phyloP scores from a whole-genome alignment of 768 basidiomycete species.

The Podaxis sp. region DNA sequence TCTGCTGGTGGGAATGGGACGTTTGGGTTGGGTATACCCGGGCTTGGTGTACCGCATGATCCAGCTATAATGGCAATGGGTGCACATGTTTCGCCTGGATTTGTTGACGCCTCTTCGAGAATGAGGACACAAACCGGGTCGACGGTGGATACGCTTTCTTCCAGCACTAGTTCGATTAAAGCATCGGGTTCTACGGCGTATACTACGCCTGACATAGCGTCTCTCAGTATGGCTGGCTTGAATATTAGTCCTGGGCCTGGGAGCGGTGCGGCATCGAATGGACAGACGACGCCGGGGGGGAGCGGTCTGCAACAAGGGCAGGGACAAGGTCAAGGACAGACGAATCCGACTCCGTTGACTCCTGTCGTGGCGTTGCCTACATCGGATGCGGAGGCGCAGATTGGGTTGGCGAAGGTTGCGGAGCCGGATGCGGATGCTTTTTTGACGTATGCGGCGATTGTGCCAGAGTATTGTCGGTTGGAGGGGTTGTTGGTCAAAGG shows the following conservation, averaged over 20 bases:
- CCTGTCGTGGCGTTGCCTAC: slow-evolving; percentile 74
- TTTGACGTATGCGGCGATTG: slow-evolving; percentile 81
- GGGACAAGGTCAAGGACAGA: slow-evolving; percentile 27
- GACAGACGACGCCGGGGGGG: slow-evolving; percentile 2
- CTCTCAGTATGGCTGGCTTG: slow-evolving; percentile 9
- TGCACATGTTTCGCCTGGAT: slow-evolving; percentile 34
- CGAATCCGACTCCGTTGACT: slow-evolving; percentile 58
- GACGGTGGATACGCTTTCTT: slow-evolving; percentile 34
- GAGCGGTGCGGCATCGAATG: slow-evolving; percentile 25
- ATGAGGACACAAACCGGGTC: slow-evolving; percentile 55
- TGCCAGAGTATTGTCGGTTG: slow-evolving; percentile 78
- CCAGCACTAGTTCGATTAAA: slow-evolving; percentile 24
- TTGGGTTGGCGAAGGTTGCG: slow-evolving; percentile 79
- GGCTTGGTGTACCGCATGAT: slow-evolving; percentile 14
- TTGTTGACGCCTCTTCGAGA: slow-evolving; percentile 29
- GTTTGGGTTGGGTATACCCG: slow-evolving; percentile 2
- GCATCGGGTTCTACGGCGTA: slow-evolving; percentile 42
- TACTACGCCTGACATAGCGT: slow-evolving; percentile 58
- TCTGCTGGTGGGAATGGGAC: slow-evolving; percentile 25
- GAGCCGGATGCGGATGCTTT: slow-evolving; percentile 84
- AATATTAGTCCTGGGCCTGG: slow-evolving; percentile 27
- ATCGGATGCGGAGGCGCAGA: slow-evolving; percentile 66
- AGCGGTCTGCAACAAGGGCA: background rate
- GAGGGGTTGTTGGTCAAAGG: slow-evolving; percentile 77
- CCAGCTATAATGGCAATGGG: slow-evolving; percentile 20